phyloP scores from a whole-genome alignment of 257 asterid species.

The Scutellaria galericulata region DNA sequence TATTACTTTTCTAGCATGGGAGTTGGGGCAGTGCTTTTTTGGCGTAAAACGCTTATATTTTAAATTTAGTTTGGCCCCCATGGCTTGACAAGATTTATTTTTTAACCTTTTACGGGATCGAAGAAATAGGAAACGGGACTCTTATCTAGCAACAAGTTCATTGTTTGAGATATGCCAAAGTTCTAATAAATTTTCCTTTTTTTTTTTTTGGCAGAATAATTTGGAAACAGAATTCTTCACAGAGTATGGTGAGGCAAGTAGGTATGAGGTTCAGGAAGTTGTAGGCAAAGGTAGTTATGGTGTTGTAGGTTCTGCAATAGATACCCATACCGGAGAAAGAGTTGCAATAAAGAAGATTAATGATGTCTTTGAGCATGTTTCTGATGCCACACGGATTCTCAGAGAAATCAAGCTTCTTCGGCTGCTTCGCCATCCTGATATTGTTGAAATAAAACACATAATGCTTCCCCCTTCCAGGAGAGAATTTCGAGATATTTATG shows the following conservation, averaged over 20 bases:
- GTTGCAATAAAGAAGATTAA: conserved; percentile 96
- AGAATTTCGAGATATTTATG: conserved; percentile 88
- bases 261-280: conserved; percentile 95
- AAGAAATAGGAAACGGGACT: too few relatives aligned
- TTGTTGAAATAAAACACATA: conserved; percentile 90
- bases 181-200: conserved; percentile 34
- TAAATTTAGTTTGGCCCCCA: too few relatives aligned
- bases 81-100: not conserved
- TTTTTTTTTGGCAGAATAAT: conserved; percentile 52
- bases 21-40: too few relatives aligned
- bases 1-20: not conserved
- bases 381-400: conserved; percentile 93
- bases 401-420: conserved; percentile 97
- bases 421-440: conserved; percentile 88
- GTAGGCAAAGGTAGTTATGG: conserved; percentile 98
- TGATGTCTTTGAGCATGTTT: conserved; percentile 95
- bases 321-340: conserved; percentile 84
- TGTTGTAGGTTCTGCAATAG: conserved; percentile 88
- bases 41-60: too few relatives aligned
- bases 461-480: conserved; percentile 98
- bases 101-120: not conserved
- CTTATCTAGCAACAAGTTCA: not conserved
- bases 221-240: conserved; percentile 87
- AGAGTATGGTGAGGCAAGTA: conserved; percentile 92
- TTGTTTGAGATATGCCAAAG: not conserved